Evolutionary conservation across 768 basidiomycete genomes (phyloP), one percentile per base, ranked within the genome.

Genomic region (Russula earlei): DNA sequence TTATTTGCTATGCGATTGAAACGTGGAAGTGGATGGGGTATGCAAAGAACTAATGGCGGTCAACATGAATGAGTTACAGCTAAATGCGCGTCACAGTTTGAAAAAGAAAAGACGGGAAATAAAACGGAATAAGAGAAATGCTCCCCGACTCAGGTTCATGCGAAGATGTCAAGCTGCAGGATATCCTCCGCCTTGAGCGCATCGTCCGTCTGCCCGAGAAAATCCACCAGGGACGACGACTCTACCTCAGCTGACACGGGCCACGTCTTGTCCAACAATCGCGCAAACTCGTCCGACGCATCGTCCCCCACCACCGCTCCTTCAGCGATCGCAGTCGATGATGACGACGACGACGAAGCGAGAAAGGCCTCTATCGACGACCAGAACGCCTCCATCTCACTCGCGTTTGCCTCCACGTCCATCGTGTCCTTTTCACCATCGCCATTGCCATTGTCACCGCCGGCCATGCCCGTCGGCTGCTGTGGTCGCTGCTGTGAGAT

Each of bases 311-410:
- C 42, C 20, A 19, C 51, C 11, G 37, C 12, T 8, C 25, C 27
- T 15, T 46, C 36, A 29, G 31, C 25, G 15, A 43, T 29, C 15
- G 45, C 54, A 12, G 27, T 27, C 27, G 44, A 25, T n/a, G 48
- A 19, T 19, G 27, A 14, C 4, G 49, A 5, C 29, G 29, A 38
- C 25, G 52, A 47, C 1, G 58, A 48, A 36, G 49, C 17, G 17
- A 61, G 47, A 29, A 58, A 51, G 5, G 52, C 58, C 14, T 60
- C 55, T 19, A 58, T 34, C 10, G 55, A 47, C 10, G 55, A 47
- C 59, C 55, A 52, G 27, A 60, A 52, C 1, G 46, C 41, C 36
- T 31, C 49, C 59, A 60, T 58, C 34, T 53, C 59, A 17, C 22
- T 19, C 17, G 37, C 11, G 19, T 34, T n/a, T 24, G 40, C 12